A percentile compares a stretch with the other conserved stretches of the same genome.
Conservation (phyloP, 2,329 filamentous ascomycete genomes). For the Paecilomyces variotii region DNA sequence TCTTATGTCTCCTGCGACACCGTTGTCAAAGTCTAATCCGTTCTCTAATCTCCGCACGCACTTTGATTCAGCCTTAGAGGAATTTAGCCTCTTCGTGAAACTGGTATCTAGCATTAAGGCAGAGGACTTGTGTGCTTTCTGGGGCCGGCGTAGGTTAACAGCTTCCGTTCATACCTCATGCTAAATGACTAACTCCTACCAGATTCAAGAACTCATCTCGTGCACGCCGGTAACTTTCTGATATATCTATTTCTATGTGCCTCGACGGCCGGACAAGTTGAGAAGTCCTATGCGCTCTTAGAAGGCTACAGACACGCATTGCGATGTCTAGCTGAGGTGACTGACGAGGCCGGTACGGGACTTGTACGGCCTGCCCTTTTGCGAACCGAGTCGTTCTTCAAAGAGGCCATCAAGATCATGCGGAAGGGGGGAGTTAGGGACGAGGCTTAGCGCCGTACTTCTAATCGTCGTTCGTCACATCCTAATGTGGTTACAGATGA, state of each 20-base stretch:
- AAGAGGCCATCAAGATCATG: conserved; percentile 12
- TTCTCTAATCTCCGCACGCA: conserved; percentile 18
- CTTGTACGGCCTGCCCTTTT: conserved; percentile 15
- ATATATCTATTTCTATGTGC: conserved; percentile 43
- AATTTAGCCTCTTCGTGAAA: conserved; percentile 18
- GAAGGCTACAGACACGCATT: conserved; percentile 16
- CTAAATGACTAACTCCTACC: conserved; percentile 2
- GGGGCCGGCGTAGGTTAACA: conserved; percentile 36
- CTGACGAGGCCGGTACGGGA: conserved; percentile 11
- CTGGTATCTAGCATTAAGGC: conserved; percentile 29
- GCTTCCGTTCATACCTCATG: background rate
- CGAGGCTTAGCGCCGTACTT: background rate
- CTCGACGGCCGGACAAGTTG: conserved; percentile 19
- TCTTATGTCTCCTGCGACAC: conserved; percentile 40
- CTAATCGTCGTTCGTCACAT: background rate
- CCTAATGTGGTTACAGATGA: too few species aligned
- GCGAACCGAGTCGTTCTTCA: conserved; percentile 18
- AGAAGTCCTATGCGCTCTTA: conserved; percentile 12
- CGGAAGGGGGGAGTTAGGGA: conserved; percentile 1
- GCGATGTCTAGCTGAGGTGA: conserved; percentile 11
- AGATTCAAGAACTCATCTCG: conserved; percentile 38
- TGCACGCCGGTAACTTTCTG: conserved; percentile 42
- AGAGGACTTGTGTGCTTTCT: conserved; percentile 34
- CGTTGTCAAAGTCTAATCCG: conserved; percentile 33
- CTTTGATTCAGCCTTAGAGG: conserved; percentile 12